Evolutionary conservation across 1,139 yeast genomes (phyloP).

Genomic region (Yamadazyma dushanensis): DNA sequence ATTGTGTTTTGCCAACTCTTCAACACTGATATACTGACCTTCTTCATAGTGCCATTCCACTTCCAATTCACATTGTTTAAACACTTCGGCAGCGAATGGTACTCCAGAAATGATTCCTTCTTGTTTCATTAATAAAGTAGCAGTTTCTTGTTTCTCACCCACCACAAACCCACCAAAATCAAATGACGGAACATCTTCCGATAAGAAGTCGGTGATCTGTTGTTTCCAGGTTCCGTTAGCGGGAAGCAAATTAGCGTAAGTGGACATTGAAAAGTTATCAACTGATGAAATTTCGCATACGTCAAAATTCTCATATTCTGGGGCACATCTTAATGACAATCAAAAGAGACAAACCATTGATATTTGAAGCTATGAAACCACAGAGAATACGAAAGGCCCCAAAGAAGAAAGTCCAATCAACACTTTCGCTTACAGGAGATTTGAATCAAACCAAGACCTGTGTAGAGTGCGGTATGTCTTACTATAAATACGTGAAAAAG

Average conservation of each 20-base stretch:
- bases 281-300: neutral
- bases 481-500: conserved; percentile 38
- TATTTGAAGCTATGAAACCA: too few species aligned
- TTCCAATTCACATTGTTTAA: conserved; percentile 65
- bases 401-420: conserved; percentile 6
- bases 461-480: conserved; percentile 61
- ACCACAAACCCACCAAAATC: conserved; percentile 95
- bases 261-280: neutral
- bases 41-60: conserved; percentile 76
- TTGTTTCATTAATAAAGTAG: conserved; percentile 79
- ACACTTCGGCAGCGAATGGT: conserved; percentile 88
- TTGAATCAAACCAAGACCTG: conserved; percentile 36
- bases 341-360: too few species aligned
- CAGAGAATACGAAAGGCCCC: too few species aligned
- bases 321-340: too few species aligned
- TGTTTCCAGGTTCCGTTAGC: conserved; percentile 76
- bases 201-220: conserved; percentile 70
- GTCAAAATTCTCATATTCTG: conserved; percentile 5
- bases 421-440: conserved; percentile 6
- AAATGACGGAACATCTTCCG: conserved; percentile 90
- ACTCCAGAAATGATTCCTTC: conserved; percentile 82
- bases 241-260: conserved; percentile 63
- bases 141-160: conserved; percentile 71
- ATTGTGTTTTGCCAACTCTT: conserved; percentile 39
- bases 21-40: conserved; percentile 53